phyloP scores from a whole-genome alignment of 371 early-diverging fungal genomes.

The Mortierella sp. region DNA sequence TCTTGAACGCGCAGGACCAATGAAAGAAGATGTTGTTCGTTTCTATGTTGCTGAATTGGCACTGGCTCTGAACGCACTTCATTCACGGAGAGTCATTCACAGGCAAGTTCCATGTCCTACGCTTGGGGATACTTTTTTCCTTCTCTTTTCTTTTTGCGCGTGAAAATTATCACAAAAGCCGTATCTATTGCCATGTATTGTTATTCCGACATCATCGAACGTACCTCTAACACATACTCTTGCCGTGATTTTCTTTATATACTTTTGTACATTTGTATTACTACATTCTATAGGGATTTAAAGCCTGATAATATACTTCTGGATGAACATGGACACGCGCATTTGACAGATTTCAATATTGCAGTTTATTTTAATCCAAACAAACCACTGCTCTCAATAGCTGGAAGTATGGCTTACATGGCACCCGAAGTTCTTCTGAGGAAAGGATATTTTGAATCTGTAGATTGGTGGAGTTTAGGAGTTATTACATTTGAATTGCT shows the following conservation, averaged over 20 bases:
- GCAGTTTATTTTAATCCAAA: constrained; percentile 72
- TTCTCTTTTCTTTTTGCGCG: no score
- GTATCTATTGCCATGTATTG: no score
- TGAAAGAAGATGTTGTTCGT: constrained; percentile 80
- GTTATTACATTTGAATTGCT: constrained; percentile 86
- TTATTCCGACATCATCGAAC: no score
- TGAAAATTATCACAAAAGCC: no score
- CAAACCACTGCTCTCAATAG: constrained; percentile 76
- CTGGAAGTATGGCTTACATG: constrained; percentile 85
- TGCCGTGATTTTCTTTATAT: no score
- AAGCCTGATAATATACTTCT: constrained; percentile 96
- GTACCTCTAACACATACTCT: no score
- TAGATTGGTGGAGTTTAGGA: constrained; percentile 95
- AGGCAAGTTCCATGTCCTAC: constrained; percentile 55
- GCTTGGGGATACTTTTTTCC: no score
- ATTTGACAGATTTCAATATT: constrained; percentile 93
- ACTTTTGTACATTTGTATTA: not conserved
- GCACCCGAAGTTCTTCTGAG: constrained; percentile 84
- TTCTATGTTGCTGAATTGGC: constrained; percentile 87
- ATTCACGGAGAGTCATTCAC: constrained; percentile 72
- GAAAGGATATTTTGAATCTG: constrained; percentile 76
- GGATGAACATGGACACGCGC: constrained; percentile 88
- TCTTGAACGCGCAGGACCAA: constrained; percentile 68
- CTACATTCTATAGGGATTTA: constrained; percentile 75
- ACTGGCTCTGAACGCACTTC: constrained; percentile 78